These are phyloP conservation scores for Centaurea solstitialis DNA, from an alignment of 129 eudicot genomes.

Conservation along the genomic window DNA sequence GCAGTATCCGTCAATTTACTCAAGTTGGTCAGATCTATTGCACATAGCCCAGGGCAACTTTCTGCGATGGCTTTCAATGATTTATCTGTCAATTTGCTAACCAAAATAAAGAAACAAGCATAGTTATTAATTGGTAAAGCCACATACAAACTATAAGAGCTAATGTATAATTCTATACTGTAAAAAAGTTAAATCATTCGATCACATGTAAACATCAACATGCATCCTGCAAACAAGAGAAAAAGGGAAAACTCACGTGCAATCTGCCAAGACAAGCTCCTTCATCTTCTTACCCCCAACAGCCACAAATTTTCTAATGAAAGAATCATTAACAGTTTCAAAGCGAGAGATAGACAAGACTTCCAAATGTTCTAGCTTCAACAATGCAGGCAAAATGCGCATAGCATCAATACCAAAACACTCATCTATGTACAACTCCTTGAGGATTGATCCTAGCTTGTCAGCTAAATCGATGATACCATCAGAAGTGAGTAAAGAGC, in stretches of 20 bases:
- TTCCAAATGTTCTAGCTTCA: slow-evolving; percentile 58
- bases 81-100: slow-evolving; percentile 77
- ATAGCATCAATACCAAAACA: slow-evolving; percentile 65
- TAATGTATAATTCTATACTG: not conserved
- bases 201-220: not conserved
- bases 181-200: not conserved
- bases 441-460: slow-evolving; percentile 58
- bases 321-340: slow-evolving; percentile 64
- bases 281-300: slow-evolving; percentile 62
- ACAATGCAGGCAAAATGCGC: slow-evolving; percentile 61
- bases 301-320: slow-evolving; percentile 46
- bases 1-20: slow-evolving; percentile 63
- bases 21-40: slow-evolving; percentile 62
- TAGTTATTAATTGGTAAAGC: not conserved
- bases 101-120: slow-evolving; percentile 16
- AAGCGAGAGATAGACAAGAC: slow-evolving; percentile 71
- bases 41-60: slow-evolving; percentile 57
- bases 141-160: not conserved
- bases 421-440: slow-evolving; percentile 78
- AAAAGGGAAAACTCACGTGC: slow-evolving; percentile 55
- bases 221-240: not conserved
- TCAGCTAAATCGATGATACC: slow-evolving; percentile 55
- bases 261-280: slow-evolving; percentile 72
- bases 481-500: slow-evolving; percentile 71
- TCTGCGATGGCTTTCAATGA: slow-evolving; percentile 65